phyloP scores from a whole-genome alignment of 164 flowering plant genomes.

The Chimonanthus salicifolius region DNA sequence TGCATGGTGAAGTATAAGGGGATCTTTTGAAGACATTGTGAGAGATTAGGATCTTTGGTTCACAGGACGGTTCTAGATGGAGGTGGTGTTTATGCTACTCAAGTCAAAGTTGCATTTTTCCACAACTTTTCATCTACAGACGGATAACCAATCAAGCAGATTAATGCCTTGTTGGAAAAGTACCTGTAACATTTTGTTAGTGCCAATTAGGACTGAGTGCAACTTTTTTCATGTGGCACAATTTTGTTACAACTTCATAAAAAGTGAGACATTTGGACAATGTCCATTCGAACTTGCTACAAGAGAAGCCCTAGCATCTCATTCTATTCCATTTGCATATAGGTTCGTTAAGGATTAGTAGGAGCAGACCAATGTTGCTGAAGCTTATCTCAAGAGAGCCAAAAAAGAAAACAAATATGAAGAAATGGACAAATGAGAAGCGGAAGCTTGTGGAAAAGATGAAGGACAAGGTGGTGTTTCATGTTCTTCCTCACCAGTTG shows the following conservation, averaged over 20 bases:
- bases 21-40: neutral
- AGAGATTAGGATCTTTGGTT: neutral
- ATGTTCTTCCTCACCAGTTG: neutral
- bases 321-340: neutral
- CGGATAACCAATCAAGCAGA: neutral
- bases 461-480: neutral
- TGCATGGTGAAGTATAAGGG: neutral
- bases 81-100: neutral
- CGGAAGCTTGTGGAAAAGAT: neutral
- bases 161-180: conserved; percentile 1
- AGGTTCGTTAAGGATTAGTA: conserved; percentile 8
- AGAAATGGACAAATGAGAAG: neutral
- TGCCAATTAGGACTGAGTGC: neutral
- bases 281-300: neutral
- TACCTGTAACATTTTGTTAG: conserved; percentile 4
- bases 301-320: neutral
- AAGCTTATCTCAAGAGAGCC: neutral
- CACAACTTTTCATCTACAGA: conserved; percentile 2
- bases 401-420: neutral
- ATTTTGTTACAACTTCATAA: neutral
- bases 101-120: neutral
- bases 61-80: neutral
- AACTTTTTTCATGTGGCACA: conserved; percentile 1
- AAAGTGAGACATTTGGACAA: neutral
- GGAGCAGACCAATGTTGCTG: neutral